Percentiles rank a stretch among this genome's conserved stretches.
Evolutionary conservation across 2,329 filamentous ascomycete genomes (phyloP).

Genomic region (Curvularia spicifera): DNA sequence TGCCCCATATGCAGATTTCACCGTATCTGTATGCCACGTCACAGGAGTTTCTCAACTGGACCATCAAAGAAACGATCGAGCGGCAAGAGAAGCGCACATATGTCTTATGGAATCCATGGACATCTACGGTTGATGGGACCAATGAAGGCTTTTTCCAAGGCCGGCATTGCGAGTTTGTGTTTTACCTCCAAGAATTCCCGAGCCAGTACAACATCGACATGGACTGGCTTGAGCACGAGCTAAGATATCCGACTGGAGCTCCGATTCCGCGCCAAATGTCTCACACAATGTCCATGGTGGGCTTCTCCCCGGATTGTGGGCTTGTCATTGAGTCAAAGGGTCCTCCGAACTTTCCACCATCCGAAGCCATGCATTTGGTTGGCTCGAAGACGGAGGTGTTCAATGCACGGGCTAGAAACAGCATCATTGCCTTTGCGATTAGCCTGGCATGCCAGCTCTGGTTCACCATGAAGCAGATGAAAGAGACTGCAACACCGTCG

Average conservation of each 20-base stretch:
- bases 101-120: conserved; percentile 71
- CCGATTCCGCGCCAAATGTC: conserved; percentile 59
- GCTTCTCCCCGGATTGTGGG: conserved; percentile 72
- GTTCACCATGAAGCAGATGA: conserved; percentile 67
- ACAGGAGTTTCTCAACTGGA: conserved; percentile 71
- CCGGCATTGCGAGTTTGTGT: conserved; percentile 85
- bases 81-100: conserved; percentile 67
- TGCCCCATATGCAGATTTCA: conserved; percentile 80
- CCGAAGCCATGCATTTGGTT: conserved; percentile 59
- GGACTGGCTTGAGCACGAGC: conserved; percentile 63
- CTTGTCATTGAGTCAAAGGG: conserved; percentile 68
- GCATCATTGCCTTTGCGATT: conserved; percentile 60
- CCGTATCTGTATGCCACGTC: conserved; percentile 56
- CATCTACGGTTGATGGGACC: conserved; percentile 67
- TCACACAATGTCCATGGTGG: conserved; percentile 64
- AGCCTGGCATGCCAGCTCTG: conserved; percentile 61
- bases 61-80: conserved; percentile 71
- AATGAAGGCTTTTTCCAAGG: conserved; percentile 66
- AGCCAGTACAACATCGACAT: conserved; percentile 46
- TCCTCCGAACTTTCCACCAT: conserved; percentile 60
- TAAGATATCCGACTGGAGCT: conserved; percentile 65
- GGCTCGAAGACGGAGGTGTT: conserved; percentile 66
- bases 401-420: conserved; percentile 58
- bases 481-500: conserved; percentile 68
- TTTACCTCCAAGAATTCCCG: conserved; percentile 75